phyloP scores from a whole-genome alignment of 805 yeast genomes.

The Cyberlindnera xishuangbannaensis region DNA sequence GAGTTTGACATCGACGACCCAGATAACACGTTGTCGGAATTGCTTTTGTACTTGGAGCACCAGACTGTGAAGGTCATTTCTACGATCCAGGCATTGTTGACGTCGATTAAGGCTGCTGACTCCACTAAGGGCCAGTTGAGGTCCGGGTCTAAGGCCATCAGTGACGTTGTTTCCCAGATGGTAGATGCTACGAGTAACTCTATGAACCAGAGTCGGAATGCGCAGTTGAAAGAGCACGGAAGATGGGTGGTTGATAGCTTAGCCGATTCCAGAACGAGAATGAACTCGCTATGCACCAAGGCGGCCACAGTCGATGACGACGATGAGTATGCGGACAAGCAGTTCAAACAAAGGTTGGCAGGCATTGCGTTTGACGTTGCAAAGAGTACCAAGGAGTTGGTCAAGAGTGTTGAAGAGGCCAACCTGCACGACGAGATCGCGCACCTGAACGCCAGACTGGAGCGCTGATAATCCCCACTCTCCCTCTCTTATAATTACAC shows the following conservation, averaged over 20 bases:
- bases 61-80: constrained; percentile 90
- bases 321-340: constrained; percentile 73
- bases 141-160: constrained; percentile 68
- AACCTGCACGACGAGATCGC: constrained; percentile 82
- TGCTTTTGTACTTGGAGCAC: constrained; percentile 81
- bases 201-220: constrained; percentile 84
- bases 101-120: constrained; percentile 70
- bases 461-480: too few relatives aligned
- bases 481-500: too few relatives aligned
- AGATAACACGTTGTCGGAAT: constrained; percentile 80
- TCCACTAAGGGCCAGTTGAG: constrained; percentile 72
- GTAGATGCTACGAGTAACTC: constrained; percentile 81
- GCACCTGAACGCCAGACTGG: constrained; percentile 58
- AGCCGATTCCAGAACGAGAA: constrained; percentile 78
- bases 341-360: constrained; percentile 88
- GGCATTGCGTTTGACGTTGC: constrained; percentile 96
- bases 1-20: constrained; percentile 80
- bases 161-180: constrained; percentile 77
- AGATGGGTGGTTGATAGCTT: constrained; percentile 84
- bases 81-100: constrained; percentile 77
- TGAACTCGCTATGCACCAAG: constrained; percentile 60
- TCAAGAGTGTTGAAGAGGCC: constrained; percentile 93
- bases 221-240: constrained; percentile 83
- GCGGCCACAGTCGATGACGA: constrained; percentile 36
- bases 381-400: constrained; percentile 91